These are phyloP conservation scores for Citrus cavaleriei DNA, from an alignment of 345 rosid genomes.

Conservation along the genomic window DNA sequence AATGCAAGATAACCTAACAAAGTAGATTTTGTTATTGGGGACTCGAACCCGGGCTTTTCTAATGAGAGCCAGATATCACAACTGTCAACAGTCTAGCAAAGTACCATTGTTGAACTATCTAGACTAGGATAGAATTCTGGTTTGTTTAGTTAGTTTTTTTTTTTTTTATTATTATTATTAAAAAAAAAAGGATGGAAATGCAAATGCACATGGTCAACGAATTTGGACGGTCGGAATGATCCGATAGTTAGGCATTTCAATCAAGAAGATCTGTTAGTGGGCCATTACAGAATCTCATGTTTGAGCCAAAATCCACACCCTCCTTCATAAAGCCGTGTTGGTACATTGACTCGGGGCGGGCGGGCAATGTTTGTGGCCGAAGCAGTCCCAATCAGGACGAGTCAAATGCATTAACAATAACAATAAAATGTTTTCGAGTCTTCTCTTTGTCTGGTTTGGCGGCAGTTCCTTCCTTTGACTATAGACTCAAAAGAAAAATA, in stretches of 20 bases:
- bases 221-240: conserved; percentile 5
- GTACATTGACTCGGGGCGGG: not conserved
- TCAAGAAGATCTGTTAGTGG: conserved; percentile 4
- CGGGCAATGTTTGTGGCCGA: not conserved
- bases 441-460: conserved; percentile 3
- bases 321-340: not conserved
- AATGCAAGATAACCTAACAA: too few relatives aligned
- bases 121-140: too few relatives aligned
- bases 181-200: not conserved
- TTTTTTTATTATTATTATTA: too few relatives aligned
- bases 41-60: too few relatives aligned
- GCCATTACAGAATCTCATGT: conserved; percentile 5
- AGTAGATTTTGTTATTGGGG: too few relatives aligned
- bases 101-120: too few relatives aligned
- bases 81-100: too few relatives aligned
- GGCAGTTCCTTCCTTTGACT: not conserved
- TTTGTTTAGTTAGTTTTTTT: too few relatives aligned
- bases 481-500: conserved; percentile 4
- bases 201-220: not conserved
- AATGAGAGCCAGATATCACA: too few relatives aligned
- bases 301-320: not conserved
- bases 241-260: not conserved
- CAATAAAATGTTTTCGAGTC: too few relatives aligned
- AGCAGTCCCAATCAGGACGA: conserved; percentile 6
- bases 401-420: too few relatives aligned